Conservation (phyloP, 345 rosid species). For the Lumnitzera racemosa region DNA sequence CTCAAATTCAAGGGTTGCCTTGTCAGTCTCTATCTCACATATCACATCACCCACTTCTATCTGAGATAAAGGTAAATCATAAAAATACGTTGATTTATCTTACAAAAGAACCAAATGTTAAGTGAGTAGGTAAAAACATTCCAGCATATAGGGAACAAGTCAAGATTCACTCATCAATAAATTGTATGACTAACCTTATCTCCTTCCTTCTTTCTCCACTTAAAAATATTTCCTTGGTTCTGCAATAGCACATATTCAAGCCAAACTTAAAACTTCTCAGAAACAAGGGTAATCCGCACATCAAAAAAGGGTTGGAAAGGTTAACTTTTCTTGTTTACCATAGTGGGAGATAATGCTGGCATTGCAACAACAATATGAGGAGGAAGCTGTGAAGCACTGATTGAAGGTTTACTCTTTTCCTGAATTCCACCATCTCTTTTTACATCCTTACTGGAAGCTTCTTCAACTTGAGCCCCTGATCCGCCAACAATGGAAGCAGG, state of each 20-base stretch:
- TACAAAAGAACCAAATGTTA: too few species aligned
- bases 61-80: conserved; percentile 39
- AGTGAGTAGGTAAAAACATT: not conserved
- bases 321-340: conserved; percentile 42
- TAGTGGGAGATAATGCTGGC: conserved; percentile 99
- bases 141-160: not conserved
- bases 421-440: conserved; percentile 24
- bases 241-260: conserved; percentile 23
- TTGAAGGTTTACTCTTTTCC: conserved; percentile 34
- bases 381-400: conserved; percentile 53
- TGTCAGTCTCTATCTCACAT: conserved; percentile 98
- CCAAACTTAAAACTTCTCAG: conserved; percentile 15
- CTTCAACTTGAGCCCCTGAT: conserved; percentile 40
- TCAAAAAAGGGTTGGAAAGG: conserved; percentile 11
- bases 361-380: conserved; percentile 76
- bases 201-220: conserved; percentile 94
- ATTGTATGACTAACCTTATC: conserved; percentile 63
- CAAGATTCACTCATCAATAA: conserved; percentile 3
- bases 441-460: conserved; percentile 28
- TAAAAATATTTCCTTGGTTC: conserved; percentile 85
- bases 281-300: conserved; percentile 8
- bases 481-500: conserved; percentile 40
- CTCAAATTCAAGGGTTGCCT: conserved; percentile 96
- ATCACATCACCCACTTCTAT: conserved; percentile 94
- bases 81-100: conserved; percentile 8